phyloP scores from a whole-genome alignment of 768 basidiomycete genomes.

The Termitomyces sp. region DNA sequence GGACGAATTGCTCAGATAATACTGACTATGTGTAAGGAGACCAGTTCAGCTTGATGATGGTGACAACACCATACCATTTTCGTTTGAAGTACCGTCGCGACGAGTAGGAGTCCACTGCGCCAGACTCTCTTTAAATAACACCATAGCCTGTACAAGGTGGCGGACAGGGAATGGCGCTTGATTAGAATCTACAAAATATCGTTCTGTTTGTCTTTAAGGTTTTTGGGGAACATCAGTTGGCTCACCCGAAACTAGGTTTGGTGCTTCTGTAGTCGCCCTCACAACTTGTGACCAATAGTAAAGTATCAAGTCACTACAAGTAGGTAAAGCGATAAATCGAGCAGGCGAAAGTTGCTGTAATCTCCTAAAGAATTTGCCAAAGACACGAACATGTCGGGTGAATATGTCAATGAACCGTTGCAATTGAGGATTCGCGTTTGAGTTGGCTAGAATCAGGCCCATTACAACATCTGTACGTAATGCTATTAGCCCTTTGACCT shows the following conservation, averaged over 20 bases:
- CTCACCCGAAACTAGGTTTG: slow-evolving; percentile 53
- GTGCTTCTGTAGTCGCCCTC: slow-evolving; percentile 53
- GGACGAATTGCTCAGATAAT: slow-evolving; percentile 64
- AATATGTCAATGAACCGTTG: slow-evolving; percentile 47
- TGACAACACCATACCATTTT: slow-evolving; percentile 39
- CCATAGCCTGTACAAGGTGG: slow-evolving; percentile 80
- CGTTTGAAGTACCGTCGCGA: slow-evolving; percentile 54
- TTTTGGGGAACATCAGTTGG: neutral
- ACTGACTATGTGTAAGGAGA: slow-evolving; percentile 28
- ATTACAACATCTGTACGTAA: slow-evolving; percentile 51
- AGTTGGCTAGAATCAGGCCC: slow-evolving; percentile 27
- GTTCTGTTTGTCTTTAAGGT: neutral
- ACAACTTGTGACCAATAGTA: slow-evolving; percentile 82
- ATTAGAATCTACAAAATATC: slow-evolving; percentile 43
- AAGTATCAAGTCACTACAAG: slow-evolving; percentile 61
- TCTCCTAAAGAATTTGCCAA: slow-evolving; percentile 79
- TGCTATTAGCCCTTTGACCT: slow-evolving; percentile 49
- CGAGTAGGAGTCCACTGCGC: slow-evolving; percentile 68
- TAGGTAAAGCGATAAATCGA: slow-evolving; percentile 59
- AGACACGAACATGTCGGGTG: slow-evolving; percentile 61
- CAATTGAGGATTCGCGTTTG: slow-evolving; percentile 25
- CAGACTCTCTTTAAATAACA: slow-evolving; percentile 78
- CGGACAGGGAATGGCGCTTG: slow-evolving; percentile 69
- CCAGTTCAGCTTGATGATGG: neutral
- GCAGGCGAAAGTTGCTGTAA: slow-evolving; percentile 55